phyloP scores from a whole-genome alignment of 306 rosid genomes.

The Biancaea sappan region DNA sequence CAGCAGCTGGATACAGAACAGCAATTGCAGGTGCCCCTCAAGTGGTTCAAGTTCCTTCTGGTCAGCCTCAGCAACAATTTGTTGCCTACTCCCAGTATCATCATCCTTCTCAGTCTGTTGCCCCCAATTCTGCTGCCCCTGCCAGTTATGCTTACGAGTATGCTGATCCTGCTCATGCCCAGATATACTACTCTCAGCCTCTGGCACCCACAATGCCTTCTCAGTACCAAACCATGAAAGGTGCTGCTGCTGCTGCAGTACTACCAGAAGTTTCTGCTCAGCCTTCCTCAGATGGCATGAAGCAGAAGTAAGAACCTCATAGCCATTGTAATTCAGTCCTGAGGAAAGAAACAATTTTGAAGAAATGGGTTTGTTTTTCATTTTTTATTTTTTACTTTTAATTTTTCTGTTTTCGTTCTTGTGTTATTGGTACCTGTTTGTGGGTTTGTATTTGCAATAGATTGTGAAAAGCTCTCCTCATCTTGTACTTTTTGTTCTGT shows the following conservation, averaged over 20 bases:
- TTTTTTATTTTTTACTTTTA: slow-evolving; percentile 24
- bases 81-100: slow-evolving; percentile 78
- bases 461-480: slow-evolving; percentile 63
- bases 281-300: slow-evolving; percentile 69
- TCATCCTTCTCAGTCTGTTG: slow-evolving; percentile 81
- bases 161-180: slow-evolving; percentile 70
- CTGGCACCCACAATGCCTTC: slow-evolving; percentile 74
- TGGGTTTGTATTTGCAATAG: slow-evolving; percentile 82
- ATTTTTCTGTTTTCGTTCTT: slow-evolving; percentile 51
- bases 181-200: slow-evolving; percentile 82
- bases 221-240: slow-evolving; percentile 90
- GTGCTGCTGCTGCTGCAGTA: slow-evolving; percentile 56
- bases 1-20: slow-evolving; percentile 66
- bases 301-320: slow-evolving; percentile 80
- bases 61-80: slow-evolving; percentile 82
- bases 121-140: slow-evolving; percentile 54
- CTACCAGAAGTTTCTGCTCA: slow-evolving; percentile 65
- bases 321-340: slow-evolving; percentile 57
- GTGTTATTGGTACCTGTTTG: slow-evolving; percentile 67
- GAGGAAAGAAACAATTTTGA: slow-evolving; percentile 81
- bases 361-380: slow-evolving; percentile 55
- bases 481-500: slow-evolving; percentile 53
- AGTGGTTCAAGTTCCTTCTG: slow-evolving; percentile 72
- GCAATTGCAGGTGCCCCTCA: slow-evolving; percentile 61
- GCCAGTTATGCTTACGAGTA: slow-evolving; percentile 67